Evolutionary conservation across 805 yeast species (phyloP).

Genomic region (Lipomyces sp.): DNA sequence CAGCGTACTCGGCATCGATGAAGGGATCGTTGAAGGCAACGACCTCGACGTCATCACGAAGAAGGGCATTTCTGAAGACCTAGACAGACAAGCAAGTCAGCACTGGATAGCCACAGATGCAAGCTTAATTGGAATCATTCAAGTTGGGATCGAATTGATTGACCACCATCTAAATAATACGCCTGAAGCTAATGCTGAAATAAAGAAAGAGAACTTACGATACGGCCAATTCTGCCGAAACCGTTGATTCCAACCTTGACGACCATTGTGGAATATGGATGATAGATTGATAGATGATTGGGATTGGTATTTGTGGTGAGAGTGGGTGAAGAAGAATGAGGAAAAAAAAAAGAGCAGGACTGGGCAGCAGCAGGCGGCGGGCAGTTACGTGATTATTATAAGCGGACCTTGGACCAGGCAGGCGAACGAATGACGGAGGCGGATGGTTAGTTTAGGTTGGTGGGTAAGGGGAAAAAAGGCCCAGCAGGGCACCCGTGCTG

Average conservation of each 20-base stretch:
- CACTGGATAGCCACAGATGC: neutral
- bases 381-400: slow-evolving; percentile 7
- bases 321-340: neutral
- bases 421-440: neutral
- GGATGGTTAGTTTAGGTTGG: neutral
- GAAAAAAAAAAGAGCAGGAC: slow-evolving; percentile 7
- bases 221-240: slow-evolving; percentile 93
- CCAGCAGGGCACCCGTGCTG: neutral
- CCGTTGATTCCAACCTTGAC: slow-evolving; percentile 89
- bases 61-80: slow-evolving; percentile 73
- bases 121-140: neutral
- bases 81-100: slow-evolving; percentile 1
- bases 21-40: slow-evolving; percentile 92
- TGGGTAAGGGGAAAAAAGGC: neutral
- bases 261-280: slow-evolving; percentile 28
- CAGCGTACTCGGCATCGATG: slow-evolving; percentile 87
- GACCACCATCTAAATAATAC: neutral
- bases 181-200: too few species aligned
- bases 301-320: neutral
- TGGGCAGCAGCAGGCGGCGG: neutral
- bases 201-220: slow-evolving; percentile 52
- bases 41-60: slow-evolving; percentile 74
- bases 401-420: neutral
- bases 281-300: neutral
- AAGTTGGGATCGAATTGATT: neutral